phyloP scores from a whole-genome alignment of 495 filamentous ascomycete species.

The Parachaetomium inaequale region DNA sequence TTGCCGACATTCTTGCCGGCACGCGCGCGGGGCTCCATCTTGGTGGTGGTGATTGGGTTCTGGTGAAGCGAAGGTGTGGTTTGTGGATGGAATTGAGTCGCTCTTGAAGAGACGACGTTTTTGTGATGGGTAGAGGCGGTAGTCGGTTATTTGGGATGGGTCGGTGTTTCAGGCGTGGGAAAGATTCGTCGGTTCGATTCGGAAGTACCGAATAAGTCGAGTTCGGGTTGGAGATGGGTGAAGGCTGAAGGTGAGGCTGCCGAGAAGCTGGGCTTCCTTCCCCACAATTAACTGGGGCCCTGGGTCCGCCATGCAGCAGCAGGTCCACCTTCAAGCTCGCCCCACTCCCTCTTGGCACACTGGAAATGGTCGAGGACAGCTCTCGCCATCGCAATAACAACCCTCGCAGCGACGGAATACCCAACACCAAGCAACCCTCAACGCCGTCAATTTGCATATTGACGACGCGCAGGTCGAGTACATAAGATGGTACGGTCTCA shows the following conservation, averaged over 20 bases:
- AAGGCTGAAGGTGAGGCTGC: slow-evolving; percentile 14
- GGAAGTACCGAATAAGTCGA: no score
- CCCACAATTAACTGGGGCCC: neutral
- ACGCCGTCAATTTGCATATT: neutral
- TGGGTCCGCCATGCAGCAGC: neutral
- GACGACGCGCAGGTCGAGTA: neutral
- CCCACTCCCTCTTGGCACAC: neutral
- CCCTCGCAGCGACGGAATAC: no score
- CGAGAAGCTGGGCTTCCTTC: slow-evolving; percentile 5
- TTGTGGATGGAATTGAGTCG: neutral
- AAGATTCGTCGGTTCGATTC: no score
- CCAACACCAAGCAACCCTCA: neutral
- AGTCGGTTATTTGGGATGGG: neutral
- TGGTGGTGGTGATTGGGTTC: slow-evolving; percentile 13
- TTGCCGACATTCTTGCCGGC: slow-evolving; percentile 82
- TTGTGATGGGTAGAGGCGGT: neutral
- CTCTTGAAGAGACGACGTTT: neutral
- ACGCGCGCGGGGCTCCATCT: slow-evolving; percentile 70
- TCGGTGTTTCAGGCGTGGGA: no score
- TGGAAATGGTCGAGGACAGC: slow-evolving; percentile 1
- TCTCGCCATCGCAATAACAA: no score
- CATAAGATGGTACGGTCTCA: slow-evolving; percentile 24
- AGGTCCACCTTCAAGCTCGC: neutral
- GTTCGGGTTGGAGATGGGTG: neutral
- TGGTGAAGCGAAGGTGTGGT: neutral